These are phyloP conservation scores for Oryza officinalis DNA, from an alignment of 176 grass and related monocot species.

Conservation along the genomic window DNA sequence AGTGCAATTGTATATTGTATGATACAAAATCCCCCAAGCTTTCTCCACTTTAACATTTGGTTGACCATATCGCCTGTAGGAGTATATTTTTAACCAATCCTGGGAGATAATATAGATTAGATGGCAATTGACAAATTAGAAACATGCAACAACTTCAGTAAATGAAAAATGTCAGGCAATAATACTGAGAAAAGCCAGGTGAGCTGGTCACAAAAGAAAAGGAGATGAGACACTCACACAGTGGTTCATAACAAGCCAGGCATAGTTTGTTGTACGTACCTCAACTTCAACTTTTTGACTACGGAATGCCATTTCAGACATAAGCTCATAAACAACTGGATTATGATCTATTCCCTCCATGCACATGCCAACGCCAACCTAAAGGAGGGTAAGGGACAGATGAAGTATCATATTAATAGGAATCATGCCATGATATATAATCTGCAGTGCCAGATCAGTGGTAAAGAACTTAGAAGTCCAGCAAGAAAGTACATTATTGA, in stretches of 20 bases:
- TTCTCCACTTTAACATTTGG: constrained; percentile 58
- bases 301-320: constrained; percentile 97
- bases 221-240: constrained; percentile 4
- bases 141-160: constrained; percentile 13
- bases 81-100: constrained; percentile 87
- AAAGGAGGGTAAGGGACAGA: constrained; percentile 27
- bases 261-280: constrained; percentile 49
- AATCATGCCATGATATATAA: constrained; percentile 18
- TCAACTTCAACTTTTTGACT: constrained; percentile 71
- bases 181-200: constrained; percentile 23
- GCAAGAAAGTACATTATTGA: background rate
- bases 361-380: constrained; percentile 98
- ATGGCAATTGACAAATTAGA: constrained; percentile 1
- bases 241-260: background rate
- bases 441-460: background rate
- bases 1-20: constrained; percentile 97
- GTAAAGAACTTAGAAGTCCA: background rate
- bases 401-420: constrained; percentile 14
- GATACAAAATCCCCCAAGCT: constrained; percentile 79
- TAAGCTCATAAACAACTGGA: constrained; percentile 98
- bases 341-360: constrained; percentile 99
- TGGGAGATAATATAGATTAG: constrained; percentile 41
- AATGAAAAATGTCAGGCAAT: constrained; percentile 4
- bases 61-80: constrained; percentile 77
- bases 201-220: constrained; percentile 12